These are phyloP conservation scores for Agarophyton chilense DNA, from an alignment of 23 red algal genomes.

Conservation along the genomic window DNA sequence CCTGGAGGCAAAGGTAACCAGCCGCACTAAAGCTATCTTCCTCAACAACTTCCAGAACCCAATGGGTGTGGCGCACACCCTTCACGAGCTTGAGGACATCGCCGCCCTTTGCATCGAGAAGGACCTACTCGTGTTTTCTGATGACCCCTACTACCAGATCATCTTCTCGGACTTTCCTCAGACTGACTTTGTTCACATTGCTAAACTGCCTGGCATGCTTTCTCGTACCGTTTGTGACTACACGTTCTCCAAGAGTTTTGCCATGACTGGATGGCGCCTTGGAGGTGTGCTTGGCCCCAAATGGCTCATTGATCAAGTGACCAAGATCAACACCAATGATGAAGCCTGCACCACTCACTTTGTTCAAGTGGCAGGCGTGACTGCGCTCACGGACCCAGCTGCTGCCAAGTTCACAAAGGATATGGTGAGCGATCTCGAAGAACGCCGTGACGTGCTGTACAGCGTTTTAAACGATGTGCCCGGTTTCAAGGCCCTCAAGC, in stretches of 20 bases:
- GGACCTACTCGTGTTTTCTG: conserved; percentile 83
- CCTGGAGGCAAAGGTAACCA: conserved; percentile 54
- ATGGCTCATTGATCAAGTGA: conserved; percentile 74
- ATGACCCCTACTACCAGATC: conserved; percentile 93
- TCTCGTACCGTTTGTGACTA: conserved; percentile 82
- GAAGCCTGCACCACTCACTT: conserved; percentile 89
- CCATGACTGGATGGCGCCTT: conserved; percentile 98
- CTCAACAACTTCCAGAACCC: conserved; percentile 97
- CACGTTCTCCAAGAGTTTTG: conserved; percentile 93
- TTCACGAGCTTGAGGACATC: conserved; percentile 73
- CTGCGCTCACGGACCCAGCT: conserved; percentile 69
- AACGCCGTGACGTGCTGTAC: conserved; percentile 66
- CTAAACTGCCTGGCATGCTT: conserved; percentile 74
- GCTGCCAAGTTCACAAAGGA: conserved; percentile 68
- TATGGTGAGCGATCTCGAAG: conserved; percentile 70
- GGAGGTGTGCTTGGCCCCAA: conserved; percentile 81
- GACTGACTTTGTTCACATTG: conserved; percentile 72
- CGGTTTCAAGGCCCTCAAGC: conserved; percentile 68
- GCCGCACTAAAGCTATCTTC: conserved; percentile 82
- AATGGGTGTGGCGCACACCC: conserved; percentile 76
- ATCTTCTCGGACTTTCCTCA: conserved; percentile 72
- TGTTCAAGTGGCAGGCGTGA: conserved; percentile 81
- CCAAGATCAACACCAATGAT: conserved; percentile 86
- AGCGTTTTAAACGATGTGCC: conserved; percentile 45
- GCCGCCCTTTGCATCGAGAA: conserved; percentile 73